phyloP scores from a whole-genome alignment of 2,329 filamentous ascomycete species.

The Talaromyces sp. region DNA sequence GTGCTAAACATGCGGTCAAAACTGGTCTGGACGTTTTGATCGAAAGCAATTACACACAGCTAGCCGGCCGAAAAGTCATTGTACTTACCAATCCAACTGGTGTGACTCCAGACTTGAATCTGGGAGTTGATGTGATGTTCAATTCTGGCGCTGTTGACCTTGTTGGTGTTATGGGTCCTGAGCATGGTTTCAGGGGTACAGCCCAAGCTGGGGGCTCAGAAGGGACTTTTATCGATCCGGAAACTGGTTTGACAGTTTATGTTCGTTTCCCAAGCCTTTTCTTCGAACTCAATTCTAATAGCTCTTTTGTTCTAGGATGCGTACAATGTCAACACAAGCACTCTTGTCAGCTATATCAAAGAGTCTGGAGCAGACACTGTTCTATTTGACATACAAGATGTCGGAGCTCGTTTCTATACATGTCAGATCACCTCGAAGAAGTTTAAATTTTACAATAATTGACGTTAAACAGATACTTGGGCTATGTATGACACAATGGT shows the following conservation, averaged over 20 bases:
- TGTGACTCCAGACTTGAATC: conserved; percentile 10
- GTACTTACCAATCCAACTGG: conserved; percentile 12
- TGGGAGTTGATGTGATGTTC: conserved; percentile 16
- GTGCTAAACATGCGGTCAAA: conserved; percentile 7
- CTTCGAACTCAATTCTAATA: neutral
- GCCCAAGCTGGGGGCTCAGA: conserved; percentile 15
- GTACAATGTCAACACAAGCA: conserved; percentile 14
- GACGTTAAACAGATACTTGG: conserved; percentile 6
- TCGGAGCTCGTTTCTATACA: conserved; percentile 14
- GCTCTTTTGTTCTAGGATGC: neutral
- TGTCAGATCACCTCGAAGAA: neutral
- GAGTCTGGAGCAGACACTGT: conserved; percentile 14
- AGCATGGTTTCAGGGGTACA: conserved; percentile 14
- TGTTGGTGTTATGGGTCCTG: conserved; percentile 15
- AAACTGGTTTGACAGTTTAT: conserved; percentile 13
- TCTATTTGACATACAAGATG: conserved; percentile 16
- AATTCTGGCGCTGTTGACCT: conserved; percentile 8
- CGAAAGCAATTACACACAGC: conserved; percentile 8
- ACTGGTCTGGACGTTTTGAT: conserved; percentile 12
- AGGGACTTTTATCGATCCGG: conserved; percentile 13
- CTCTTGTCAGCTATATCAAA: conserved; percentile 10
- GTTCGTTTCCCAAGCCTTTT: neutral
- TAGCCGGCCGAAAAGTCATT: conserved; percentile 13
- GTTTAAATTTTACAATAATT: neutral
- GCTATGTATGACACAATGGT: conserved; percentile 17